Percentiles rank a stretch among this genome's conserved stretches.
Conservation (phyloP, 495 filamentous ascomycete species). For the Aspergillus cavernicola region DNA sequence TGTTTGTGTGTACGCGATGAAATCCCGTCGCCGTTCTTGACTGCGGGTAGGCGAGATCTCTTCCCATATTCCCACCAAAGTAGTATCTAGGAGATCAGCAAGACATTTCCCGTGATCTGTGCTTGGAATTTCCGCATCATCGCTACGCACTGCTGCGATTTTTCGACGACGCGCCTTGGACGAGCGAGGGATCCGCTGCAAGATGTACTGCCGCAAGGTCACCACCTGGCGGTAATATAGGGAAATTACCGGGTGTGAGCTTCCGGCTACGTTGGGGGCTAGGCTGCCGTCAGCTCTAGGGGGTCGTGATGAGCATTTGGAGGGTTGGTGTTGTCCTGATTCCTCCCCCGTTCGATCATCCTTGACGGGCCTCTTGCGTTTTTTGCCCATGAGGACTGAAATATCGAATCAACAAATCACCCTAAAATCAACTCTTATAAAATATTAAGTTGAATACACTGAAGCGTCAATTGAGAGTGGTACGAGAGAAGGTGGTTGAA, state of each 20-base stretch:
- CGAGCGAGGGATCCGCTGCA: conserved; percentile 46
- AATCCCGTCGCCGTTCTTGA: conserved; percentile 50
- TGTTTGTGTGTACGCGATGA: conserved; percentile 56
- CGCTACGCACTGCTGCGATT: conserved; percentile 33
- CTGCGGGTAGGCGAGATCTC: conserved; percentile 28
- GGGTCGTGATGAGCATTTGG: conserved; percentile 13
- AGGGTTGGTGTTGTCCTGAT: conserved; percentile 20
- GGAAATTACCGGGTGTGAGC: conserved; percentile 62
- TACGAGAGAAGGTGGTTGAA: neutral
- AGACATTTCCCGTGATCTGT: conserved; percentile 25
- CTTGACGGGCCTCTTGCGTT: conserved; percentile 41
- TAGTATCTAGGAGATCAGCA: conserved; percentile 60
- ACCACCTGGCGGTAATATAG: conserved; percentile 68
- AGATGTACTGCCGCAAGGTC: conserved; percentile 69
- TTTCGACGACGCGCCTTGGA: conserved; percentile 51
- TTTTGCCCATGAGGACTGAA: conserved; percentile 34
- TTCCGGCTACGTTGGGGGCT: conserved; percentile 13
- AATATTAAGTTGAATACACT: neutral
- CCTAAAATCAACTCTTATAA: neutral
- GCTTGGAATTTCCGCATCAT: neutral
- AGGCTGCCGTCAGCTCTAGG: conserved; percentile 9
- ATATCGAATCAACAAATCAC: neutral
- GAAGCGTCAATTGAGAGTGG: neutral
- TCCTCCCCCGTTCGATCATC: conserved; percentile 17
- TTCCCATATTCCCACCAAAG: conserved; percentile 56